Evolutionary conservation across 2,329 filamentous ascomycete genomes (phyloP).

Genomic region (Clarireedia homoeocarpa): DNA sequence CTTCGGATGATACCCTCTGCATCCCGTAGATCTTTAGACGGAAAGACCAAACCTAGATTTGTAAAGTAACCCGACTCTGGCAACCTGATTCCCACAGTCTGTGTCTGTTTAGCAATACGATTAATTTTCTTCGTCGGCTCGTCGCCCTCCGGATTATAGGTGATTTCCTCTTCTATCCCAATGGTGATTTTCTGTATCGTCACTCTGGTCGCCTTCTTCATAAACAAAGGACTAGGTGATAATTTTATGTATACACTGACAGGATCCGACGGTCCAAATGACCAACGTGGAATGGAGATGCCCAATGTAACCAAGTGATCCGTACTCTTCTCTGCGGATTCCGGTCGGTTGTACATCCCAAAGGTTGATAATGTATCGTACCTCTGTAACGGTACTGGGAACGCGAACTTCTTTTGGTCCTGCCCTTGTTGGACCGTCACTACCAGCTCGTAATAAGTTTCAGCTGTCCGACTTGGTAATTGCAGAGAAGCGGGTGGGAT

Average conservation of each 20-base stretch:
- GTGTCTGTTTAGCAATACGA: conserved; percentile 74
- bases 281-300: conserved; percentile 90
- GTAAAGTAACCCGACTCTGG: conserved; percentile 90
- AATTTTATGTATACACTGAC: conserved; percentile 95
- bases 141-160: conserved; percentile 96
- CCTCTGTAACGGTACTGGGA: conserved; percentile 81
- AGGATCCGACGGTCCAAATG: conserved; percentile 89
- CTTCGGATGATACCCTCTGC: conserved; percentile 79
- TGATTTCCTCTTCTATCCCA: conserved; percentile 92
- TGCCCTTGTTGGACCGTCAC: conserved; percentile 91
- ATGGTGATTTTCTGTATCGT: conserved; percentile 93
- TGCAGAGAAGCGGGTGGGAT: conserved; percentile 90
- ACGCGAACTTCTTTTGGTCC: conserved; percentile 82
- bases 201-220: conserved; percentile 82
- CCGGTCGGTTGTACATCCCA: conserved; percentile 97
- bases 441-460: conserved; percentile 94
- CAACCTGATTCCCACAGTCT: conserved; percentile 73
- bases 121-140: conserved; percentile 88
- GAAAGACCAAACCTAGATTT: conserved; percentile 85
- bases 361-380: conserved; percentile 98
- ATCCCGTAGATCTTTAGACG: conserved; percentile 80
- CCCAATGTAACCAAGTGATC: conserved; percentile 89
- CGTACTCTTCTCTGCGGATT: conserved; percentile 74
- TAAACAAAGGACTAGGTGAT: conserved; percentile 85
- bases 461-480: conserved; percentile 84